Conservation (phyloP, 208 protist genomes). For the Acanthamoeba healyi region DNA sequence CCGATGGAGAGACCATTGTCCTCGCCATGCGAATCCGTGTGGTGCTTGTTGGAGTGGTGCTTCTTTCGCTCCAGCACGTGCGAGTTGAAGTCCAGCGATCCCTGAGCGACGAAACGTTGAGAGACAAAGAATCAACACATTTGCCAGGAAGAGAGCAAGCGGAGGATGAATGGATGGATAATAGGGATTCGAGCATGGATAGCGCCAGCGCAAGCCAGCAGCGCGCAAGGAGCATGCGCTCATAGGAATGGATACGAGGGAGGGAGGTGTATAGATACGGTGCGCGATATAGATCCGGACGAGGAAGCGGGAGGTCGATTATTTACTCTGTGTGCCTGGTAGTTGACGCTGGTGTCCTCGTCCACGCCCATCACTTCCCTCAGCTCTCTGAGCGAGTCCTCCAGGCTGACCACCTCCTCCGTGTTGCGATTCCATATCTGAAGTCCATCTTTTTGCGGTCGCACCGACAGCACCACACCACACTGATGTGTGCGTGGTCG, state of each 20-base stretch:
- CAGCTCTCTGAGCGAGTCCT: slow-evolving; percentile 19
- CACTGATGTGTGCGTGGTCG: too few species aligned
- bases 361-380: background rate
- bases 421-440: slow-evolving; percentile 58
- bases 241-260: background rate
- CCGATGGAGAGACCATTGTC: background rate
- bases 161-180: too few species aligned
- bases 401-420: background rate
- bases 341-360: background rate
- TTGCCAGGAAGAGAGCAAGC: too few species aligned
- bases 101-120: background rate
- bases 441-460: background rate
- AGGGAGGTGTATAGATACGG: background rate
- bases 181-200: too few species aligned
- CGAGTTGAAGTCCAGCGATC: slow-evolving; percentile 41
- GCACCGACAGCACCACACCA: slow-evolving; percentile 54
- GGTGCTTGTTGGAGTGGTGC: background rate
- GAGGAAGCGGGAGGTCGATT: background rate
- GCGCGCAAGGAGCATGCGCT: too few species aligned
- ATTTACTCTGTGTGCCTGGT: slow-evolving; percentile 20
- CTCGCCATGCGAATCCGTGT: background rate
- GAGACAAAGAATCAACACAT: background rate
- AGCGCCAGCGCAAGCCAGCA: too few species aligned
- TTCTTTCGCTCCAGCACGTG: background rate
- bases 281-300: background rate